Percentiles rank a stretch among this genome's conserved stretches.
phyloP scores from a whole-genome alignment of 179 eudicot genomes.

The Silene noctiflora region DNA sequence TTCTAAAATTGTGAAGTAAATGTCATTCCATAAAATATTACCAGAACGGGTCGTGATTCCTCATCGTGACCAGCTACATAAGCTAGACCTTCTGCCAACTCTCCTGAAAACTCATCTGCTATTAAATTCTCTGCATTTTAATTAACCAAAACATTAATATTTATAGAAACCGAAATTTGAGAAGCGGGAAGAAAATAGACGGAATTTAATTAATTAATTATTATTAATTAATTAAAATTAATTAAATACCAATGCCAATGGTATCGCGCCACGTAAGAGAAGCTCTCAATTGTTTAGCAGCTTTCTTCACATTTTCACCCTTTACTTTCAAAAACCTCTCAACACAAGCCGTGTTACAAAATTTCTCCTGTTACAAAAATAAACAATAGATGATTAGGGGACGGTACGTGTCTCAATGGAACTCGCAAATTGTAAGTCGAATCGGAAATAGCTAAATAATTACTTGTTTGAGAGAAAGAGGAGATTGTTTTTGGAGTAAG shows the following conservation, averaged over 20 bases:
- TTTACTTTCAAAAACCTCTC: slow-evolving; percentile 70
- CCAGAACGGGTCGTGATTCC: slow-evolving; percentile 74
- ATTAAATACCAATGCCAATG: slow-evolving; percentile 51
- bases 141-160: no score
- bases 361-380: slow-evolving; percentile 60
- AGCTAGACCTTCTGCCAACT: slow-evolving; percentile 84
- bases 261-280: slow-evolving; percentile 81
- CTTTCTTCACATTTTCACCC: slow-evolving; percentile 80
- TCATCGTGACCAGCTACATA: slow-evolving; percentile 92
- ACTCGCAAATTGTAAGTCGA: neutral
- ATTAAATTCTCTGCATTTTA: slow-evolving; percentile 54
- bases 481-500: slow-evolving; percentile 64
- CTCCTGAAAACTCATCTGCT: slow-evolving; percentile 95
- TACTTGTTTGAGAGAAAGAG: slow-evolving; percentile 84
- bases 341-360: slow-evolving; percentile 73
- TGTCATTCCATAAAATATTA: slow-evolving; percentile 20
- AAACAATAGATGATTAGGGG: no score
- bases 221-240: neutral
- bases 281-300: slow-evolving; percentile 71
- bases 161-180: neutral
- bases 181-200: slow-evolving; percentile 1
- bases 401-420: neutral
- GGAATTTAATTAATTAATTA: neutral
- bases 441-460: no score
- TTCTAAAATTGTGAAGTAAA: no score